A percentile compares a stretch with the other conserved stretches of the same genome.
Evolutionary conservation across 2,329 filamentous ascomycete genomes (phyloP).

Genomic region (Colletotrichum sp.): DNA sequence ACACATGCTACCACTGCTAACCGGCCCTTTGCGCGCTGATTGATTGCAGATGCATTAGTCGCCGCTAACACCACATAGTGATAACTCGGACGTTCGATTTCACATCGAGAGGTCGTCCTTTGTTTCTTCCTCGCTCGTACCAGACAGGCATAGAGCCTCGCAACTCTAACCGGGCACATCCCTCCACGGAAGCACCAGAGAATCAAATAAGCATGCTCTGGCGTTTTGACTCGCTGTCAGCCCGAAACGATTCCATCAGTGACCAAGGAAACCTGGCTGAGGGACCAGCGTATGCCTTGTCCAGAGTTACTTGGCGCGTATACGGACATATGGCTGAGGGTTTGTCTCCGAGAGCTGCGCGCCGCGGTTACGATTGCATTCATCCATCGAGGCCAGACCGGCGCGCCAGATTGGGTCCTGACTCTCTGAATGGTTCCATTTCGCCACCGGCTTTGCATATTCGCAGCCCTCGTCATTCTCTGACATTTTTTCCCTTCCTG

Average conservation of each 20-base stretch:
- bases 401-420: constrained; percentile 36
- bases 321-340: not conserved
- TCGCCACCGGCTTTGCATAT: constrained; percentile 36
- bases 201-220: constrained; percentile 14
- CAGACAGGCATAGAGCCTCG: constrained; percentile 10
- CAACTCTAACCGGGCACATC: constrained; percentile 30
- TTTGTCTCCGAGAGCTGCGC: not conserved
- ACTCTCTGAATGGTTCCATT: constrained; percentile 41
- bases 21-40: constrained; percentile 27
- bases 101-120: not conserved
- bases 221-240: constrained; percentile 9
- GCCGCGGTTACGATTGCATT: not conserved
- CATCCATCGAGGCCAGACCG: not conserved
- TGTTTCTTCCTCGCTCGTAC: not conserved
- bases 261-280: not conserved
- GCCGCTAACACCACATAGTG: constrained; percentile 30
- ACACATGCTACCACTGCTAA: not conserved
- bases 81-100: constrained; percentile 35
- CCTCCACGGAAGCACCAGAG: not conserved
- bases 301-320: not conserved
- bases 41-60: constrained; percentile 43
- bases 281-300: not conserved
- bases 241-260: not conserved
- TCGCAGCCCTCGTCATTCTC: constrained; percentile 7
- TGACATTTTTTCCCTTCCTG: not conserved